phyloP scores from a whole-genome alignment of 2,329 filamentous ascomycete genomes.

The Davidsoniella virescens region DNA sequence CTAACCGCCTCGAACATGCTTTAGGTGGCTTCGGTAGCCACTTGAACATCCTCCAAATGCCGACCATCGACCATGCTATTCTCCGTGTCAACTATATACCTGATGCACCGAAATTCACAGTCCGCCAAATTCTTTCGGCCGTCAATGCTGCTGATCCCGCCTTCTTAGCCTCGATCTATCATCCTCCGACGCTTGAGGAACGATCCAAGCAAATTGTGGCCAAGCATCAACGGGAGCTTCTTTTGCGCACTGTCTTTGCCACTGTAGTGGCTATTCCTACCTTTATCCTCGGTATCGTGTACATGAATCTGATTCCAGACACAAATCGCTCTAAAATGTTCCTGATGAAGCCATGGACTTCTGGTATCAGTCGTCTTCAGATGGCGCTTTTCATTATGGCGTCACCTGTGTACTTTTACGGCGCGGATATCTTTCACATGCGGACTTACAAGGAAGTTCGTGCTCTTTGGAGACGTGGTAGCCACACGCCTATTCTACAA shows the following conservation, averaged over 20 bases:
- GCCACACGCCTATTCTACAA: slow-evolving; percentile 53
- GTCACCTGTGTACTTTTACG: slow-evolving; percentile 75
- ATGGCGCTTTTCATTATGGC: slow-evolving; percentile 67
- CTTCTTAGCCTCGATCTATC: slow-evolving; percentile 55
- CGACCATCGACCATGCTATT: slow-evolving; percentile 47
- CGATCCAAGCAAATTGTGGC: slow-evolving; percentile 56
- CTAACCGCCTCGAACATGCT: slow-evolving; percentile 37
- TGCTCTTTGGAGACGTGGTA: slow-evolving; percentile 61
- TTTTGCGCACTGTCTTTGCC: slow-evolving; percentile 55
- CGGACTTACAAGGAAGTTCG: slow-evolving; percentile 64
- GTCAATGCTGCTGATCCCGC: slow-evolving; percentile 50
- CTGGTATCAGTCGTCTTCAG: slow-evolving; percentile 59
- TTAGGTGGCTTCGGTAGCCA: slow-evolving; percentile 34
- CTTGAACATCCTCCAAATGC: slow-evolving; percentile 36
- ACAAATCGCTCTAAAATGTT: slow-evolving; percentile 42
- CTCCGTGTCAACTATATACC: slow-evolving; percentile 58
- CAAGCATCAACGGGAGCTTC: slow-evolving; percentile 50
- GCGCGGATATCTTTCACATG: slow-evolving; percentile 69
- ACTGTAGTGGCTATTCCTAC: slow-evolving; percentile 59
- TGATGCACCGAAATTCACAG: slow-evolving; percentile 49
- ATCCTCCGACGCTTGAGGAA: slow-evolving; percentile 71
- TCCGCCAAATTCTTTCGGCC: slow-evolving; percentile 54
- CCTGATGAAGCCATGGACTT: slow-evolving; percentile 54
- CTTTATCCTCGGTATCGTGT: slow-evolving; percentile 75
- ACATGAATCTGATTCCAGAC: slow-evolving; percentile 63